Percentiles rank a stretch among this genome's conserved stretches.
Evolutionary conservation across 495 filamentous ascomycete genomes (phyloP).

Genomic region (Penicillium tannophilum): DNA sequence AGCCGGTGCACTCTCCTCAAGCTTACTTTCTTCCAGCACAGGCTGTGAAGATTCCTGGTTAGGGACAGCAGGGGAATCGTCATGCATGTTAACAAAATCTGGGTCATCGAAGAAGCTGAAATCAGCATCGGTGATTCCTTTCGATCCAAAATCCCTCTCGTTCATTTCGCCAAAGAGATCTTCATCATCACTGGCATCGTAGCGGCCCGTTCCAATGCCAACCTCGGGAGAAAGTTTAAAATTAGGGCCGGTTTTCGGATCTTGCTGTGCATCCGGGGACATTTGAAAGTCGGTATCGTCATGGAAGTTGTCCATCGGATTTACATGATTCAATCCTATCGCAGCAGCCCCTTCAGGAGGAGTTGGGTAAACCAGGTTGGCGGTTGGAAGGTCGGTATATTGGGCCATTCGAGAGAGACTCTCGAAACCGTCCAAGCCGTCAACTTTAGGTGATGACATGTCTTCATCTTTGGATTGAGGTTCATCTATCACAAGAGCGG

Average conservation of each 20-base stretch:
- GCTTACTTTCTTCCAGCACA: slow-evolving; percentile 14
- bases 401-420: slow-evolving; percentile 54
- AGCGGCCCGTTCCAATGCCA: slow-evolving; percentile 43
- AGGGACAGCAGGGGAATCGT: slow-evolving; percentile 14
- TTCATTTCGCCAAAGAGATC: slow-evolving; percentile 72
- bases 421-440: slow-evolving; percentile 37
- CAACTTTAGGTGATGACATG: slow-evolving; percentile 27
- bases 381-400: slow-evolving; percentile 51
- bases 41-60: slow-evolving; percentile 15
- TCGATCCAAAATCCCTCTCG: slow-evolving; percentile 76
- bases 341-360: slow-evolving; percentile 74
- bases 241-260: slow-evolving; percentile 24
- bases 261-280: slow-evolving; percentile 16
- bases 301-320: slow-evolving; percentile 33
- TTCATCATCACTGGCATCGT: slow-evolving; percentile 55
- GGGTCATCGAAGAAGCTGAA: slow-evolving; percentile 88
- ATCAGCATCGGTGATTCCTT: slow-evolving; percentile 83
- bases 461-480: slow-evolving; percentile 30
- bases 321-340: slow-evolving; percentile 27
- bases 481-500: slow-evolving; percentile 37
- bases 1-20: slow-evolving; percentile 12
- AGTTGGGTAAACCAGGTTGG: slow-evolving; percentile 80
- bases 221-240: slow-evolving; percentile 27
- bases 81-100: slow-evolving; percentile 40
- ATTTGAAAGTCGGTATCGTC: slow-evolving; percentile 31